phyloP scores from a whole-genome alignment of 441 rosid species.

The Arabidopsis hybrid region DNA sequence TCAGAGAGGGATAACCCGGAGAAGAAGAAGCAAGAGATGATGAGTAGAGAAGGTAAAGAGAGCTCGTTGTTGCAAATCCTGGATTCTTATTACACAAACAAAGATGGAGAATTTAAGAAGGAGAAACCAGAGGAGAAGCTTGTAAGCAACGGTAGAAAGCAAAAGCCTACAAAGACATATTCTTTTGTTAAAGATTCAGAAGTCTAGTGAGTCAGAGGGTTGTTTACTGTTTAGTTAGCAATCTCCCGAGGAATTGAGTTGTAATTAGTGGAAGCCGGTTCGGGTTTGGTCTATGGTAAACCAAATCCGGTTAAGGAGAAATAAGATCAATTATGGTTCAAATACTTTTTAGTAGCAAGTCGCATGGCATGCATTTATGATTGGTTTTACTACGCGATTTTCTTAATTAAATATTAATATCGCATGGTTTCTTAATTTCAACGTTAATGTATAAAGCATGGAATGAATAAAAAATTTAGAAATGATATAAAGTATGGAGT shows the following conservation, averaged over 20 bases:
- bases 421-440: constrained; percentile 17
- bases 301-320: constrained; percentile 22
- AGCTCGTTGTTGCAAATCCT: constrained; percentile 78
- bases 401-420: constrained; percentile 4
- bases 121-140: constrained; percentile 41
- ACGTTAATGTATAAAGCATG: neutral
- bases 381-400: neutral
- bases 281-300: constrained; percentile 27
- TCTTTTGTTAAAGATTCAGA: constrained; percentile 66
- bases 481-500: neutral
- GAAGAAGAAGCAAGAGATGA: constrained; percentile 40
- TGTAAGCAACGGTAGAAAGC: constrained; percentile 46
- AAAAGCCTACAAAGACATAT: constrained; percentile 54
- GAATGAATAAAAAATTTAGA: neutral
- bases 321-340: constrained; percentile 3
- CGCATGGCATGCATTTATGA: constrained; percentile 8
- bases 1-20: constrained; percentile 45
- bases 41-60: constrained; percentile 40
- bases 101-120: constrained; percentile 43
- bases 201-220: constrained; percentile 7
- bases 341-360: neutral
- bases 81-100: constrained; percentile 61
- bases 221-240: neutral
- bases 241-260: neutral
- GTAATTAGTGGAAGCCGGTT: constrained; percentile 13